Evolutionary conservation across 2,329 filamentous ascomycete species (phyloP), one percentile per base, ranked within the genome.

Genomic region (Aspergillus niger): DNA sequence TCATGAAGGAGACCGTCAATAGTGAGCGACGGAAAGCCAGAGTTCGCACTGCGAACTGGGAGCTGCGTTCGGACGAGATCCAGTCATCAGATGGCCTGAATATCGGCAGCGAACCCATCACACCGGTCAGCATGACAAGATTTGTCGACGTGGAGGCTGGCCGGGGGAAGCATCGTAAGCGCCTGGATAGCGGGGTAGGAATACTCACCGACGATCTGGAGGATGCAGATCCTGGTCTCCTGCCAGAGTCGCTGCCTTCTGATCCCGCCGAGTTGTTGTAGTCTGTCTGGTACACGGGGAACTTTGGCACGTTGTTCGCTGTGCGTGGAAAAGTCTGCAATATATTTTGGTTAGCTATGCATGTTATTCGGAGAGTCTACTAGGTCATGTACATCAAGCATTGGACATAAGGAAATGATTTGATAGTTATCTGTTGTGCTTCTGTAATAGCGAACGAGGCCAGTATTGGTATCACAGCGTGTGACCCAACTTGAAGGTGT

Each of bases 61-160:
- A 77, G 47, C 58, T 78, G 13, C 72, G 71, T 57, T 75, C 75
- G 10, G 74, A 77, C 26, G 73, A 75, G 47, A 65, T 75, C 51
- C 73, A 74, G 56, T 73, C 69, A 15, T 73, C 69, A 15, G 70
- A 73, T 48, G 59, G 63, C 17, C 67, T 60, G 13, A 63, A 67
- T 51, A 65, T 67, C 55, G 74, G 69, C 28, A 78, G 73, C 54
- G 76, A 76, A 26, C 77, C 80, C 3, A 75, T 81, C 38, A 81
- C 80, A 1, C 79, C 79, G 2, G 71, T 76, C 30, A 77, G 73
- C 57, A 72, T 73, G 59, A 74, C 73, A 4, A 71, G 78, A 15
- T 81, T 78, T 63, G 74, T 75, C 24, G 76, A 81, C 64, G 71
- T 78, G n/a, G 75, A 77, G 60, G 63, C 75, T 57, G 75, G 73